These are phyloP conservation scores for Abeoforma whisleri DNA, from an alignment of 78 protist genomes.

Conservation along the genomic window DNA sequence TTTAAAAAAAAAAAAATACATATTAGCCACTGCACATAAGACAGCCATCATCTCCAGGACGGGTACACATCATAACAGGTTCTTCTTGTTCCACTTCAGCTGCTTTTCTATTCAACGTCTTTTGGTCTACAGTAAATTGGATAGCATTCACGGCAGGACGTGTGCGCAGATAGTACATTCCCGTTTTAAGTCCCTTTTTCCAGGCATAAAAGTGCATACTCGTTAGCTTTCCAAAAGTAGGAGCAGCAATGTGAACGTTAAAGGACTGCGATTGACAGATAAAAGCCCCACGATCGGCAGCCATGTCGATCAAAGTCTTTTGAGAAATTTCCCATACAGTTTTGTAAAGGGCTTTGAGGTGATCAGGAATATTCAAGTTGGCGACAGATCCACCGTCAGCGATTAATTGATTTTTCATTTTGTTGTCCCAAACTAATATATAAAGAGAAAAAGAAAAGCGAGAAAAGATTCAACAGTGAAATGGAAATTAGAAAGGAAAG, in stretches of 20 bases:
- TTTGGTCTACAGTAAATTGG: slow-evolving; percentile 88
- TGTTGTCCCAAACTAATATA: slow-evolving; percentile 84
- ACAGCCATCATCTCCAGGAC: background rate
- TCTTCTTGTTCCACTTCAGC: background rate
- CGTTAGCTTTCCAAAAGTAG: slow-evolving; percentile 75
- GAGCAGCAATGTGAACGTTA: slow-evolving; percentile 82
- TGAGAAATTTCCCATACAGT: slow-evolving; percentile 95
- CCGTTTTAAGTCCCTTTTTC: slow-evolving; percentile 96
- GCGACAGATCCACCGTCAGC: slow-evolving; percentile 81
- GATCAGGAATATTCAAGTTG: slow-evolving; percentile 53
- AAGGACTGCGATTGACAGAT: slow-evolving; percentile 85
- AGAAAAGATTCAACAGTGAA: too few relatives aligned
- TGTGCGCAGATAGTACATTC: slow-evolving; percentile 95
- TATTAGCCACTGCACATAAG: background rate
- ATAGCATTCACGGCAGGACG: slow-evolving; percentile 90
- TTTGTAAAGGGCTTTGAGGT: slow-evolving; percentile 69
- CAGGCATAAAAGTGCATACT: slow-evolving; percentile 96
- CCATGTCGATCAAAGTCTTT: slow-evolving; percentile 83
- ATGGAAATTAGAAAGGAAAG: too few relatives aligned
- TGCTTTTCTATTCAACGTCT: background rate
- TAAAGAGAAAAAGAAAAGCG: too few relatives aligned
- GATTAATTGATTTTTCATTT: slow-evolving; percentile 64
- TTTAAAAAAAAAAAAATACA: too few relatives aligned
- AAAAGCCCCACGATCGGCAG: slow-evolving; percentile 95
- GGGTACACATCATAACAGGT: background rate